phyloP scores from a whole-genome alignment of 179 eudicot species.

The Beta corolliflora region DNA sequence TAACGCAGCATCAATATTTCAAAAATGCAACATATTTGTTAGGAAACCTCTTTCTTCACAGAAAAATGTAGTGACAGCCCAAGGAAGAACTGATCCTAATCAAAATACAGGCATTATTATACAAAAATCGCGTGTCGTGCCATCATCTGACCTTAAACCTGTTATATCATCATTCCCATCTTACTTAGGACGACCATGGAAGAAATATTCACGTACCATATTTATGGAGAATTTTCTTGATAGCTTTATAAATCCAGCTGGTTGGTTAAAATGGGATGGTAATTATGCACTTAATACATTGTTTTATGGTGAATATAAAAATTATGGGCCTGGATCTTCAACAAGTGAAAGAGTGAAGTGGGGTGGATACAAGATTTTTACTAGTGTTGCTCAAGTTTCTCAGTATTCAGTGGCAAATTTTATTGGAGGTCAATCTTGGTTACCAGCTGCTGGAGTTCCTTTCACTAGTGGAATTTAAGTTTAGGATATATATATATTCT shows the following conservation, averaged over 20 bases:
- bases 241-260: constrained; percentile 17
- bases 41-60: constrained; percentile 33
- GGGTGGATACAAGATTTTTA: constrained; percentile 31
- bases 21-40: constrained; percentile 45
- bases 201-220: constrained; percentile 30
- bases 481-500: background rate
- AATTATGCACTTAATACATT: constrained; percentile 23
- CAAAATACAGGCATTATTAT: constrained; percentile 45
- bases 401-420: constrained; percentile 33
- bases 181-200: constrained; percentile 41
- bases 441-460: constrained; percentile 45
- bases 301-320: constrained; percentile 35
- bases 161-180: constrained; percentile 18
- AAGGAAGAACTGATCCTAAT: constrained; percentile 43
- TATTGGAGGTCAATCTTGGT: constrained; percentile 48
- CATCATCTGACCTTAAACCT: constrained; percentile 28
- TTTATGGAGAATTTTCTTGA: constrained; percentile 30
- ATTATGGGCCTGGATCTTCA: constrained; percentile 36
- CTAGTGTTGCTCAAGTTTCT: constrained; percentile 13
- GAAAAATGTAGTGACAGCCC: constrained; percentile 45
- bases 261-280: constrained; percentile 40
- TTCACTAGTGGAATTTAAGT: constrained; percentile 18
- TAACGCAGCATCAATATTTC: constrained; percentile 49
- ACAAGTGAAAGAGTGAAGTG: constrained; percentile 30
- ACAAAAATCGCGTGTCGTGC: constrained; percentile 24